Evolutionary conservation across 176 grass and related monocot genomes (phyloP), one percentile per base, ranked within the genome.

Genomic region (Oryza nivara): DNA sequence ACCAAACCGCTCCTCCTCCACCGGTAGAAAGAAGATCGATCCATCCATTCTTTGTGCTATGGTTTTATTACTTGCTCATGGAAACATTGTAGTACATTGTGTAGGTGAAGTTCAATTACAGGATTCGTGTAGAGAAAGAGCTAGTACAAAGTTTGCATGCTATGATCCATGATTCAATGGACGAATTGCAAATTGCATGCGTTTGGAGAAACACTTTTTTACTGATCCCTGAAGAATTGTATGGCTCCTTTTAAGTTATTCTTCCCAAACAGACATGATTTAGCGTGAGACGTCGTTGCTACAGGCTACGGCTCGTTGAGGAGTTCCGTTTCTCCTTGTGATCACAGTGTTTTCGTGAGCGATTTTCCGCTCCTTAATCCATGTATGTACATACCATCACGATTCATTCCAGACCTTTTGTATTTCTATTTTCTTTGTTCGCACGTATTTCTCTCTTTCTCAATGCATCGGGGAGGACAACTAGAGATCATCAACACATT

Each of bases 311-410:
- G 19, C 9, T 4, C 9, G 58, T 11, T 63, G 58, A 63, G 19
- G 58, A 22, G 7, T 28, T 67, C 35, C 4, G 69, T 47, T 78
- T 16, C 36, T 36, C 9, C 23, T 60, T 67, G 45, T 19, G 34
- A 22, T 86, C 88, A 90, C 74, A 34, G 15, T 67, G 2, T 86
- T 61, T 67, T 73, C 56, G 25, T 90, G 88, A 82, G 36, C 81
- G 45, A 28, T 15, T 61, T 20, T 22, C 35, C 13, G 69, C 45
- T 78, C 88, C 73, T 43, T 52, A 15, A 67, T 86, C 66, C 44
- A 25, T 23, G 78, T 67, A n/a, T 34, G 46, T 4, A 4, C 58
- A 49, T 26, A 60, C 11, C 67, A 30, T 48, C 64, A 68, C 46
- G 63, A 17, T 72, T 63, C 40, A 38, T 64, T 22, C 11, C n/a